These are phyloP conservation scores for Stephania cephalantha DNA, from an alignment of 164 flowering plant species.

Conservation along the genomic window DNA sequence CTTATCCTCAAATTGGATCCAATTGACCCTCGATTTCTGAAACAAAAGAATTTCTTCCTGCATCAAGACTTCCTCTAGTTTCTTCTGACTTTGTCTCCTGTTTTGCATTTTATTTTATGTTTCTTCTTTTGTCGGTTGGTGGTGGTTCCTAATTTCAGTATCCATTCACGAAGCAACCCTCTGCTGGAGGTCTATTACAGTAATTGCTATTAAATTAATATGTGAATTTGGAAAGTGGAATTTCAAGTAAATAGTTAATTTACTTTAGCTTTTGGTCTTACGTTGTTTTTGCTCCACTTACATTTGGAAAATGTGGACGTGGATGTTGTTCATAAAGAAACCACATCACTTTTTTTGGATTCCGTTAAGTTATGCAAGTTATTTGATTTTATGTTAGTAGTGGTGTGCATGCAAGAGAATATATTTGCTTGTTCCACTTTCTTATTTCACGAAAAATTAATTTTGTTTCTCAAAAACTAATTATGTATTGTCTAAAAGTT, in stretches of 20 bases:
- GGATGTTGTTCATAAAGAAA: neutral
- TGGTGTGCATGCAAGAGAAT: neutral
- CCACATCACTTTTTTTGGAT: neutral
- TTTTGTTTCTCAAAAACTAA: neutral
- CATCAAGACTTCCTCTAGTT: too few species aligned
- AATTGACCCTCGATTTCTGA: too few species aligned
- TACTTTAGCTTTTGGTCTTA: neutral
- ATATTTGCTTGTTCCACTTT: neutral
- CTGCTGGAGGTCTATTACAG: too few species aligned
- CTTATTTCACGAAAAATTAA: neutral
- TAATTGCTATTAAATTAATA: too few species aligned
- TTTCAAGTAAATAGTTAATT: neutral
- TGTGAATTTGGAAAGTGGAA: too few species aligned
- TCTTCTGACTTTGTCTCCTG: too few species aligned
- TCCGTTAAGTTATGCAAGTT: neutral
- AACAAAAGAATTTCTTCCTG: too few species aligned
- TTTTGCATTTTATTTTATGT: too few species aligned
- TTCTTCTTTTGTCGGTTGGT: too few species aligned
- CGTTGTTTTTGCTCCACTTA: neutral
- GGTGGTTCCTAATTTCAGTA: too few species aligned
- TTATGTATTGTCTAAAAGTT: neutral
- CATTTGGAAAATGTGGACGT: neutral
- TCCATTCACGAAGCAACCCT: too few species aligned
- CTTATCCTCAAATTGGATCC: too few species aligned
- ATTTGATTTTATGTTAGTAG: neutral